These are phyloP conservation scores for Metarhizium robertsii DNA, from an alignment of 2,329 filamentous ascomycete genomes.

Conservation along the genomic window DNA sequence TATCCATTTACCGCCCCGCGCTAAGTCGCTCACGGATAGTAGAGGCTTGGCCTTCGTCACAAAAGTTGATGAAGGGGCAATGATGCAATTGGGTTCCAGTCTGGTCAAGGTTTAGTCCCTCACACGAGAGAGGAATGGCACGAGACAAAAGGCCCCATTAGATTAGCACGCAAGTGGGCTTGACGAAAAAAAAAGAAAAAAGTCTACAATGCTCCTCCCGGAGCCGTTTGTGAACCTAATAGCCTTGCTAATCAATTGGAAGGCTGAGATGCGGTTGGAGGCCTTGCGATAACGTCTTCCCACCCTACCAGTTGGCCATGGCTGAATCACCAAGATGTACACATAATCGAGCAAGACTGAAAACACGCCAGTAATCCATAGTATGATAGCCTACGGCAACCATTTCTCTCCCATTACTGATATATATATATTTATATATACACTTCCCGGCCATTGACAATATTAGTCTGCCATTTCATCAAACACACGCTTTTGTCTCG, in stretches of 20 bases:
- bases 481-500: constrained; percentile 2
- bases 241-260: too few relatives aligned
- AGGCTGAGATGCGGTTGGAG: too few relatives aligned
- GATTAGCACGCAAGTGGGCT: too few relatives aligned
- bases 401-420: neutral
- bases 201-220: too few relatives aligned
- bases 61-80: neutral
- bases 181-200: too few relatives aligned
- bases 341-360: too few relatives aligned
- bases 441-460: neutral
- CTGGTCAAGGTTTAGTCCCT: too few relatives aligned
- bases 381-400: neutral
- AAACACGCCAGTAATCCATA: neutral
- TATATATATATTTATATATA: neutral
- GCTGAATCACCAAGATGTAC: too few relatives aligned
- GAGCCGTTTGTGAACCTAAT: neutral
- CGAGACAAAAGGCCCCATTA: too few relatives aligned
- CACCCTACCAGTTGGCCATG: too few relatives aligned
- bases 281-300: too few relatives aligned
- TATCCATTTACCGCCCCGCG: neutral
- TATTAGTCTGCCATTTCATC: neutral
- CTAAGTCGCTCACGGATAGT: neutral
- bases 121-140: too few relatives aligned
- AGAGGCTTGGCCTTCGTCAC: neutral
- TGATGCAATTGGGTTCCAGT: neutral